These are phyloP conservation scores for Fonsecaea pugnacius DNA, from an alignment of 2,329 filamentous ascomycete genomes.

Conservation along the genomic window DNA sequence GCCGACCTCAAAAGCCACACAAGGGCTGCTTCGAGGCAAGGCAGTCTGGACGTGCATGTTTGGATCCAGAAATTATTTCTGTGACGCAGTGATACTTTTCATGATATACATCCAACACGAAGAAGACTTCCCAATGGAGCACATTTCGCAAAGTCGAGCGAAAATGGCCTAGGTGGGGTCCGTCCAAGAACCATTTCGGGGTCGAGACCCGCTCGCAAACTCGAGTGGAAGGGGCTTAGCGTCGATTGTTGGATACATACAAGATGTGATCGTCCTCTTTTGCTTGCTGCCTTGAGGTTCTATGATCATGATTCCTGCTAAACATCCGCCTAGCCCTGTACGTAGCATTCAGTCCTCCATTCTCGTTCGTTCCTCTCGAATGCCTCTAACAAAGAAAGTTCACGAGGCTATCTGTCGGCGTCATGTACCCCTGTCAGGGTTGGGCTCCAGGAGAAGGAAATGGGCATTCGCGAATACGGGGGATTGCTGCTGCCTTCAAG, in stretches of 20 bases:
- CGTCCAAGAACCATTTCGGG: not conserved
- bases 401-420: not conserved
- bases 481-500: not conserved
- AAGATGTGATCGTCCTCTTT: not conserved
- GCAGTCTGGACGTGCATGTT: not conserved
- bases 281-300: not conserved
- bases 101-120: not conserved
- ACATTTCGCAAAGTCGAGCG: not conserved
- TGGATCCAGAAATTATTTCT: not conserved
- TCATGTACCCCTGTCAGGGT: not conserved
- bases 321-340: not conserved
- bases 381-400: not conserved
- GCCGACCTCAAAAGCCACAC: too few species aligned
- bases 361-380: not conserved
- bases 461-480: not conserved
- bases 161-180: not conserved
- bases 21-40: not conserved
- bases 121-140: not conserved
- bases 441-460: not conserved
- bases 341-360: not conserved
- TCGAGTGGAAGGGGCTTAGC: not conserved
- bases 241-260: not conserved
- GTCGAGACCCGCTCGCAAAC: not conserved
- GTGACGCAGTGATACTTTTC: not conserved
- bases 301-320: not conserved